Base-by-base conservation (phyloP, 140 eudicot species). In the Flaveria floridana region DNA sequence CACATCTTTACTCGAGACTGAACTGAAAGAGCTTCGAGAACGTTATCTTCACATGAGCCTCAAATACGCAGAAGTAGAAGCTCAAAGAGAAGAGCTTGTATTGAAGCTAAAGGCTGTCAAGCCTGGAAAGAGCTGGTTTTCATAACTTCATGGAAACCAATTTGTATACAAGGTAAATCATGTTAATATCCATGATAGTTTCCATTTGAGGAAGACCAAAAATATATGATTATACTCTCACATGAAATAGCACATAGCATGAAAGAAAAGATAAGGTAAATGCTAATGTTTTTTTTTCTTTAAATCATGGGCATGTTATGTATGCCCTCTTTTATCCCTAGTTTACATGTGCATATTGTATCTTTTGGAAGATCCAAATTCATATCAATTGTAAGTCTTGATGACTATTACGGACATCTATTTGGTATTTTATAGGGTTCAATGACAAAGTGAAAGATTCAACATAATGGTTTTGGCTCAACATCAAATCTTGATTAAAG, bases 31-130 rank as follows among this genome's bases (percentile, higher is more conserved):
- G 25, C 81, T 89, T 73, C 91, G 82, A 64, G 94, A 89, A n/a
- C 85, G 87, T 13, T 89, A 87, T 79, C 84, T 89, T 65, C 72
- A 89, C 72, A 87, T 87, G 88, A 89, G 96, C 78, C 89, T 89
- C 50, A 87, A 82, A 74, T 89, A 86, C 19, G 96, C 96, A 25
- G 91, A 89, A 76, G 96, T 87, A 46, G 94, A 89, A 75, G 89
- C 83, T 78, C 81, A 87, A 72, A 83, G 96, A 16, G 94, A 85
- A 78, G 82, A 87, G 47, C 96, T 89, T 72, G 89, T 87, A 30
- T 70, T 83, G 81, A 82, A 84, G 77, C 86, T 89, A 26, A 89
- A 87, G 86, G 71, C 94, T 47, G 56, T 50, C 12, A 82, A 15
- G 74, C 80, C 76, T 30, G 79, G 83, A 77, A 81, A 78, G 72